Evolutionary conservation across 441 rosid species (phyloP), one percentile per base, ranked within the genome.

Genomic region (Brassica balearica): DNA sequence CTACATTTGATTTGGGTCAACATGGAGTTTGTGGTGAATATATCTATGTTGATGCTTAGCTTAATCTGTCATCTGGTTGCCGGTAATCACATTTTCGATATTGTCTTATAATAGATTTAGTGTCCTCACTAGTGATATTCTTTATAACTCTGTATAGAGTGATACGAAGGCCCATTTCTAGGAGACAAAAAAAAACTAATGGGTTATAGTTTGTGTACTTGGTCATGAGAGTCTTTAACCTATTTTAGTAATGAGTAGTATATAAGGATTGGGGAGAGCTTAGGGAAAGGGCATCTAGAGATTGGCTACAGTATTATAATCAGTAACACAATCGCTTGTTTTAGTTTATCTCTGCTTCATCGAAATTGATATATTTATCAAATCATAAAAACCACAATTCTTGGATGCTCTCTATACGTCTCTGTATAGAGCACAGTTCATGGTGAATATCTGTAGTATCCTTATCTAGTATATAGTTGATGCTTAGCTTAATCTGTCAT

Each of bases 1-100:
- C 67, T n/a, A 17, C 51, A 27, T 62, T 27, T 29, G 14, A 63
- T 64, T 48, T 46, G 20, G 29, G 46, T 14, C 43, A n/a, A 36
- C n/a, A 23, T 41, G 27, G 14, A 22, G 59, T 14, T 61, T 12
- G 8, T 72, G 43, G 17, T 8, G 12, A 48, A 20, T 34, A 38
- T 58, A 2, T 71, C 38, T 62, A n/a, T 25, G 65, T 43, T 55
- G 23, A 38, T 71, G 19, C 3, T 22, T 69, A 51, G 75, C 48
- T 51, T 63, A 68, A 5, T 25, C 8, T 36, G 29, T 51, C 23
- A 63, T 68, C 8, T 20, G 1, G 10, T n/a, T 15, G 15, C 58
- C 17, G 1, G 27, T 58, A 10, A 23, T 56, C 32, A 20, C 20
- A 41, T 41, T 25, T 38, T 75, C 59, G 29, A 23, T 15, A 27